Evolutionary conservation across 148 eudicot species (phyloP).

Genomic region (Nyssa sinensis): DNA sequence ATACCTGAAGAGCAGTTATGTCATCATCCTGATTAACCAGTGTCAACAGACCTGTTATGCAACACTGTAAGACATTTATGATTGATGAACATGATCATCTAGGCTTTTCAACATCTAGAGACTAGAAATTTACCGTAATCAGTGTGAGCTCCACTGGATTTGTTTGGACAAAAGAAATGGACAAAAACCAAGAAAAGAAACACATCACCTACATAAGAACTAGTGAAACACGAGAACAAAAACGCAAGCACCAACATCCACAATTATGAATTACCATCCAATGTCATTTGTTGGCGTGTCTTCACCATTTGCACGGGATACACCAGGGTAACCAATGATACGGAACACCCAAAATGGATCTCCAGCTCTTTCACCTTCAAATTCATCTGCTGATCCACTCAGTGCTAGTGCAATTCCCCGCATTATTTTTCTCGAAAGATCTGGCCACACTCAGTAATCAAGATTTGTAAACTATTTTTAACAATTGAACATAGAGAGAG

Average conservation of each 20-base stretch:
- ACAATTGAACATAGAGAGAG: not conserved
- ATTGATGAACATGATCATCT: conserved; percentile 2
- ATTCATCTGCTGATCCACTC: conserved; percentile 57
- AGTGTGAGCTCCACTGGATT: conserved; percentile 89
- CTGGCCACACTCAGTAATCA: conserved; percentile 34
- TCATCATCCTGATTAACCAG: conserved; percentile 89
- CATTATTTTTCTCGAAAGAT: conserved; percentile 82
- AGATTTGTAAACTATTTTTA: conserved; percentile 6
- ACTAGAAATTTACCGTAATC: conserved; percentile 70
- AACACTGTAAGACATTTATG: conserved; percentile 10
- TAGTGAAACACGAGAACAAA: conserved; percentile 9
- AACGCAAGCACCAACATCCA: conserved; percentile 4
- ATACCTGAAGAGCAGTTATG: conserved; percentile 86
- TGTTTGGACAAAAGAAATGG: conserved; percentile 18
- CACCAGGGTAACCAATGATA: conserved; percentile 79
- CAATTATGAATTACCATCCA: conserved; percentile 58
- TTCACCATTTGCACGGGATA: conserved; percentile 34
- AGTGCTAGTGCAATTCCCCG: conserved; percentile 85
- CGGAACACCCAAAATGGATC: conserved; percentile 97
- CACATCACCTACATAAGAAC: conserved; percentile 3
- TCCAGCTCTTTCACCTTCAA: conserved; percentile 83
- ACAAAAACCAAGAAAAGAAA: conserved; percentile 14
- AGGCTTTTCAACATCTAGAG: conserved; percentile 5
- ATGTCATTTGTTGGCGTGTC: conserved; percentile 49
- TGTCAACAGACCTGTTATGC: conserved; percentile 68